Evolutionary conservation across 2,329 filamentous ascomycete genomes (phyloP), one percentile per base, ranked within the genome.

Genomic region (Esteya vermicola): DNA sequence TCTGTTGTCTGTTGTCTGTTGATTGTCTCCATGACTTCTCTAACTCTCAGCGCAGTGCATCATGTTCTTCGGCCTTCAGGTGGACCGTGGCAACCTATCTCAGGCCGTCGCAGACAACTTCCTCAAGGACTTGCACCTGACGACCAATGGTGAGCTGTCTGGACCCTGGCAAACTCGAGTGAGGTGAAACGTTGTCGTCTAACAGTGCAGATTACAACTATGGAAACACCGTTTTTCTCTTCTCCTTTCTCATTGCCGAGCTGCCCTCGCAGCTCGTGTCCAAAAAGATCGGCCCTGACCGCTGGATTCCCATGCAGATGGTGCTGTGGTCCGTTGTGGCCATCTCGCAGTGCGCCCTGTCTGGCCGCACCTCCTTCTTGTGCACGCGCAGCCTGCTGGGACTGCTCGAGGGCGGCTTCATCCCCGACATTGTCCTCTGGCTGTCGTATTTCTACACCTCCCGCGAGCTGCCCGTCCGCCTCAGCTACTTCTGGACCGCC

Each of bases 181-280:
- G 3, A 16, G 21, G 26, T 9, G 3, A 28, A 19, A 9, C 18
- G 21, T 14, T 26, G 25, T 19, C 33, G 4, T 6, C 26, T 36
- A 12, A 25, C n/a, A 1, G 3, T 14, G 6, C 32, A 61, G 60
- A 67, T 41, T 70, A 67, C 50, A 75, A 75, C 49, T 53, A 65
- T 14, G 72, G 72, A 21, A 62, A 74, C 49, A 70, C 67, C 0
- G 62, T 76, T 35, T 75, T 73, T 46, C 59, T 63, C 1, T 51
- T 72, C 4, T 62, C 62, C 0, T 76, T 76, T 46, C 54, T 77
- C 2, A 54, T 63, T 5, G 71, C 74, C 0, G 75, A 79, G 48
- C 55, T 79, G 2, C 75, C 75, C 0, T 78, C 72, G 0, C 73
- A 78, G 48, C 60, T 79, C 9, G 50, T 78, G 13, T 68, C 63